Base-by-base conservation (phyloP, 2,329 filamentous ascomycete genomes). In the Aureobasidium sp. region DNA sequence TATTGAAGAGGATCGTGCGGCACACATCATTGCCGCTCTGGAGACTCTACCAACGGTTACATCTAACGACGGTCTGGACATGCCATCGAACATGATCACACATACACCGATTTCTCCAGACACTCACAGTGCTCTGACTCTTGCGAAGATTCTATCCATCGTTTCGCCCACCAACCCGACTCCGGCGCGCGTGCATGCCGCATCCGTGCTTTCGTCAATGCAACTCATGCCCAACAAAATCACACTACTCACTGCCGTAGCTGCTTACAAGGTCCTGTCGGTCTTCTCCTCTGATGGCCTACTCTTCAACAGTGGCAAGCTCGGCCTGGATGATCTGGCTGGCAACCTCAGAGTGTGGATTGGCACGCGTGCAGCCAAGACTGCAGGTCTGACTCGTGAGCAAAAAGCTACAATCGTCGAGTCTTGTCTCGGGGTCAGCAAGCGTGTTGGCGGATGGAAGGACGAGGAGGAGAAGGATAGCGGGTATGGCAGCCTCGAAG, bases 141-240 rank as follows among this genome's bases (percentile, higher is more conserved):
- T 85, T 47, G 83, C 83, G 11, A 85, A 85, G 72, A 82, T 84
- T 62, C 78, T 83, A 1, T 76, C 78, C 3, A 77, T 85, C 10
- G 65, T 65, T 0, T 62, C 65, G 5, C 65, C 52, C 13, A 54
- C 63, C 10, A 66, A 67, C 1, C 63, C 66, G 9, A 60, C 63
- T 3, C 63, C 71, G 27, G 75, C 76, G 9, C 75, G 72, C 27
- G 65, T 68, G 25, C 71, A 74, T 16, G 77, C 77, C 11, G 67
- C 72, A 27, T 69, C 68, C 16, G 70, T 74, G 5, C 67, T 80
- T 62, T 75, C 76, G 61, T 73, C 70, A 61, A 73, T 74, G 3
- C 72, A 71, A 55, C 69, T 79, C 5, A 68, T 73, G 30, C 72
- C 75, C 39, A 66, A 67, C 27, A 71, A 69, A 6, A 76, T 76